Evolutionary conservation across 352 stramenopile genomes (phyloP), one percentile per base, ranked within the genome.

Genomic region (Globisporangium parvum): DNA sequence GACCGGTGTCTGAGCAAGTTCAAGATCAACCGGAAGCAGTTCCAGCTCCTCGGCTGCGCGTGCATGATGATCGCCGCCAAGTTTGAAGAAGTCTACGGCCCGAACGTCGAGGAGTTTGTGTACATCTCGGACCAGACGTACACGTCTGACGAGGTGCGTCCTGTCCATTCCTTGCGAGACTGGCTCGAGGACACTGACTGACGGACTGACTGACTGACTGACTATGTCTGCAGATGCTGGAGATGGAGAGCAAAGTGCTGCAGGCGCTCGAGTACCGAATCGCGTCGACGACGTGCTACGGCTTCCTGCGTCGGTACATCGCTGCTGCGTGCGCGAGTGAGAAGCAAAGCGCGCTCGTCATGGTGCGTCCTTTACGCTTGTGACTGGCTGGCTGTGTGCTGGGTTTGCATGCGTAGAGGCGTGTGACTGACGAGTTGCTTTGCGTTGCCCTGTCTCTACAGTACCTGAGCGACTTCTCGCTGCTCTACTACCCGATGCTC

Each of bases 81-180:
- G 66, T 98, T 98, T 62, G 96, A 99, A 75, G 96, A 99, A 69
- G 96, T 98, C 18, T 97, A 98, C 62, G 87, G 88, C 15, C 91
- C 91, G 8, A 94, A 95, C 48, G 76, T 92, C 51, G 81, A 94
- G 50, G 96, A 99, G 56, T 98, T 95, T 70, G 94, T 98, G 6
- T 98, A 98, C 77, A 98, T 99, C 57, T 98, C 93, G 2, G 95
- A 98, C 67, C 80, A 97, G 62, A 96, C 95, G 18, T 99, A 98
- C 70, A 96, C 82, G 20, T 67, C 75, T 6, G 75, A 88, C 48
- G 75, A 91, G 79, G 80, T 91, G 63, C 3, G 65, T 60, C 26
- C 26, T 31, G 6, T 31, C 26, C 26, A 31, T 31, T 11, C 8
- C 3, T 8, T 24, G 12, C 2, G 8, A 39, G 24, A 35, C 21